Base-by-base conservation (phyloP, 257 asterid species). In the Mentha longifolia region DNA sequence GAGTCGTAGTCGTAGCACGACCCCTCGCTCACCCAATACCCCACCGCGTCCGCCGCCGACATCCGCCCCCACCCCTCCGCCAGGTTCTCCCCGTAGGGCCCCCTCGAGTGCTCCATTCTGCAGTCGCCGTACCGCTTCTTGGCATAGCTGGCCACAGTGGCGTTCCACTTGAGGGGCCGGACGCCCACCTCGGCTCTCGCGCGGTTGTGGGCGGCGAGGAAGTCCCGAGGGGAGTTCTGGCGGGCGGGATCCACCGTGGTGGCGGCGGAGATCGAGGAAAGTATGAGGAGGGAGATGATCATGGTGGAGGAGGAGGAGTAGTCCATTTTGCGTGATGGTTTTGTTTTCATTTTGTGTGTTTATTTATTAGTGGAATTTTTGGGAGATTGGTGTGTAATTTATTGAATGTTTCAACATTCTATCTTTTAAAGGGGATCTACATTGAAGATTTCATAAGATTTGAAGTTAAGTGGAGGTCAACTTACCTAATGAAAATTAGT, bases 61-160 rank as follows among this genome's bases (percentile, higher is more conserved):
- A 84, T 66, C 47, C 65, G 54, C 9, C 64, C 72, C 63, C 39
- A 33, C 70, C 86, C 82, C 69, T 61, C 71, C 46, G 85, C 85
- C 4, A 86, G 63, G 60, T 84, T 83, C 66, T 86, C 91, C 1
- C 88, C 91, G 31, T 81, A 86, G 0, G 84, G 83, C 16, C 87
- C 88, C 5, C 5, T 7, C 4, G 88, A 84, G 41, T 76, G 85
- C 61, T 63, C 64, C 74, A 78, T 11, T 0, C 5, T 16, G 50
- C 87, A 83, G 17, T 80, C 83, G 2, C 10, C 49, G 37, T 3
- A 37, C 4, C 81, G 75, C 31, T n/a, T 5, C 0, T 64, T 33
- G 10, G 83, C 85, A 50, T 83, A 83, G 8, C 25, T 19, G 0
- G 79, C 86, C 0, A 84, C 76, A 0, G 76, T 74, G 28, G 50